phyloP scores from a whole-genome alignment of 2,329 filamentous ascomycete species.

The Camptophora hylomeconis region DNA sequence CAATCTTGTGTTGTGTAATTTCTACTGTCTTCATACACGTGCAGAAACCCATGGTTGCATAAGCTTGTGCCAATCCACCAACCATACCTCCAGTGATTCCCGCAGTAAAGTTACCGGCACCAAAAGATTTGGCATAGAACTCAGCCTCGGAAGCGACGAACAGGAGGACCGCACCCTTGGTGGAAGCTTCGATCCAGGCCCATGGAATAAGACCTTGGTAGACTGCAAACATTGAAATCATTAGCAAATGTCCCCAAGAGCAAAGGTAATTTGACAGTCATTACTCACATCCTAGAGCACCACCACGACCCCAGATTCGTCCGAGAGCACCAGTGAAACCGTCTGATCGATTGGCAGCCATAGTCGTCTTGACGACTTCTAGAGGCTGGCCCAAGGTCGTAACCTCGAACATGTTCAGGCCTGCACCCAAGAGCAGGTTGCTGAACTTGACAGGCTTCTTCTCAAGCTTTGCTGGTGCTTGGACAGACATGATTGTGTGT shows the following conservation, averaged over 20 bases:
- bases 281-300: constrained; percentile 79
- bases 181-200: constrained; percentile 99
- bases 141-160: constrained; percentile 98
- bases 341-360: constrained; percentile 92
- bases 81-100: constrained; percentile 86
- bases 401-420: constrained; percentile 90
- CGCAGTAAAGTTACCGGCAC: constrained; percentile 73
- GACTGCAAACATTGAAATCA: constrained; percentile 50
- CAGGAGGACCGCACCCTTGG: constrained; percentile 96
- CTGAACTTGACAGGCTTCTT: constrained; percentile 99
- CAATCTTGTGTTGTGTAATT: constrained; percentile 96
- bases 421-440: constrained; percentile 87
- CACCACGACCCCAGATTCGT: constrained; percentile 88
- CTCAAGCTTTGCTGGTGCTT: constrained; percentile 47
- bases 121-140: constrained; percentile 74
- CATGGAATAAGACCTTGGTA: constrained; percentile 99
- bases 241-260: constrained; percentile 17
- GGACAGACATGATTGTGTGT: constrained; percentile 45
- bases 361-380: constrained; percentile 98
- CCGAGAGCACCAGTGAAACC: constrained; percentile 68
- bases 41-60: constrained; percentile 99
- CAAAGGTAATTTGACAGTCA: constrained; percentile 4
- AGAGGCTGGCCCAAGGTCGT: constrained; percentile 67
- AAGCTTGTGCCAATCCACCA: constrained; percentile 92
- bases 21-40: constrained; percentile 99